Percentiles rank a stretch among this genome's conserved stretches.
Evolutionary conservation across 2,329 filamentous ascomycete species (phyloP).

Genomic region (Westerdykella sp.): DNA sequence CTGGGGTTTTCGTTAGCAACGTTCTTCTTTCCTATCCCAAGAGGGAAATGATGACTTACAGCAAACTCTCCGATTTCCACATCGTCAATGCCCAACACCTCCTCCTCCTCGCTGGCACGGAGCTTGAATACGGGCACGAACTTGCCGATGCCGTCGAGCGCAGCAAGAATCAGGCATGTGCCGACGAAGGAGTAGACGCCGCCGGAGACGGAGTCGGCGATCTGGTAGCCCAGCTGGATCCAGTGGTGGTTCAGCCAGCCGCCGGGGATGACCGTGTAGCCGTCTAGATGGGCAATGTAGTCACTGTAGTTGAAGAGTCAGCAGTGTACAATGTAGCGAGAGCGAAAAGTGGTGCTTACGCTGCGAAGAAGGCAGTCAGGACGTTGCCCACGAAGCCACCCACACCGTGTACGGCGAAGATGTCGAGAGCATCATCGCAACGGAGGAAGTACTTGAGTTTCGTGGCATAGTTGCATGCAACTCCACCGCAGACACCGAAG

Average conservation of each 20-base stretch:
- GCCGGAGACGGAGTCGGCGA: conserved; percentile 73
- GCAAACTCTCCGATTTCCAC: conserved; percentile 89
- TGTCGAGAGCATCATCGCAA: conserved; percentile 81
- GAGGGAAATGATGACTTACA: conserved; percentile 39
- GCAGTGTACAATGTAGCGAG: neutral
- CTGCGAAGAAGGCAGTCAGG: conserved; percentile 74
- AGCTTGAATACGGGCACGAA: conserved; percentile 69
- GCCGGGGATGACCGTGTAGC: conserved; percentile 58
- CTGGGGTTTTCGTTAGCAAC: conserved; percentile 19
- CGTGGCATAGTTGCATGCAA: conserved; percentile 80
- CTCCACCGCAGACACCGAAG: conserved; percentile 69
- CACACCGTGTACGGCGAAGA: conserved; percentile 76
- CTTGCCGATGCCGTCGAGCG: conserved; percentile 62
- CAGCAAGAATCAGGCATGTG: conserved; percentile 65
- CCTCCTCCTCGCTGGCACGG: conserved; percentile 68
- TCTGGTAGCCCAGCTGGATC: conserved; percentile 75
- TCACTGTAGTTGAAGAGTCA: conserved; percentile 43
- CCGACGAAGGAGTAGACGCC: conserved; percentile 71
- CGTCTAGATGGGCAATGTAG: conserved; percentile 77
- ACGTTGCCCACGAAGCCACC: conserved; percentile 76
- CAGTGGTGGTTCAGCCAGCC: conserved; percentile 82
- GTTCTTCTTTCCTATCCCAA: neutral
- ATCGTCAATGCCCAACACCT: conserved; percentile 80
- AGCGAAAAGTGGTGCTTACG: conserved; percentile 40
- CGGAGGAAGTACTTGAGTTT: conserved; percentile 80